Base-by-base conservation (phyloP, 2,329 filamentous ascomycete genomes). In the Alternaria infectoria region DNA sequence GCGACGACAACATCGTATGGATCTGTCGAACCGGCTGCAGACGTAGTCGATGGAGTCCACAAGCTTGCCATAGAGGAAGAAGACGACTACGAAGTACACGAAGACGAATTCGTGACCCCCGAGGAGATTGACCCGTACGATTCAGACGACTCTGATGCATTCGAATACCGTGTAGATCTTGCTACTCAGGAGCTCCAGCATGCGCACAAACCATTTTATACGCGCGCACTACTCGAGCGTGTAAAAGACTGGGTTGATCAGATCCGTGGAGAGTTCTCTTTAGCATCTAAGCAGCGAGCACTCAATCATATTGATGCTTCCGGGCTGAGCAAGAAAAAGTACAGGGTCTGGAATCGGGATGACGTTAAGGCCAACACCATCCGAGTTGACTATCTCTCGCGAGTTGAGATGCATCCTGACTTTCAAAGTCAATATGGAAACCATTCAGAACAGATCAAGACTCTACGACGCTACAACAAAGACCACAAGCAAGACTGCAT, bases 351-450 rank as follows among this genome's bases (percentile, higher is more conserved):
- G 59, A 19, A 51, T 30, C 15, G 12, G 13, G n/a, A 45, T 9
- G 49, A 44, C 4, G 4, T 6, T 5, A 17, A 28, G 2, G 25
- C 17, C 6, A 49, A 56, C 25, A 21, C 13, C 26, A 45, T 63
- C 15, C 15, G 5, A 6, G 52, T 65, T 11, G 23, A 60, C 10
- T 64, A 60, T 36, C 44, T 62, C 15, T 49, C 61, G 11, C 57
- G 59, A 10, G 50, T 67, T n/a, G 64, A 65, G 40, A 43, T 63
- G 21, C 26, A 58, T 40, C 57, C 61, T n/a, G 44, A 36, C 7
- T 65, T 67, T 30, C 61, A 64, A 12, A 8, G 10, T 6, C 30
- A 4, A 7, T 64, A 51, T 28, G 46, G 52, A 8, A 36, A 56
- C 12, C n/a, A 45, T 6, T 57, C 45, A 0, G 25, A 40, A 15